Conservation (phyloP, 2,329 filamentous ascomycete genomes). For the Diaporthe aspalathi region DNA sequence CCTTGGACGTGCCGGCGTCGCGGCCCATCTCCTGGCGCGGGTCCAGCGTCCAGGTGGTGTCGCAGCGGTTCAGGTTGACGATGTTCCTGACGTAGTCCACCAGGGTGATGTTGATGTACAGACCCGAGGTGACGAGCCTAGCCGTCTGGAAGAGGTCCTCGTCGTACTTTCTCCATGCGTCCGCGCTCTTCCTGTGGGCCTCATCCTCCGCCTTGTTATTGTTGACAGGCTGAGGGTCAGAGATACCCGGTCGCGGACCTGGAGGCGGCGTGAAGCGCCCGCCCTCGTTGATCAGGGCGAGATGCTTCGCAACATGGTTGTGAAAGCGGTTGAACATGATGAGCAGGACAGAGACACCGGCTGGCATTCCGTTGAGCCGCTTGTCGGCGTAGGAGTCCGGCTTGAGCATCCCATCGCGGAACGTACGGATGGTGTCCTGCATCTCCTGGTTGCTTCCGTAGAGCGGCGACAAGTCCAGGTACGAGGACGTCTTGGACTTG, state of each 20-base stretch:
- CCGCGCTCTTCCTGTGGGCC: slow-evolving; percentile 55
- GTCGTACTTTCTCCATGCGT: slow-evolving; percentile 76
- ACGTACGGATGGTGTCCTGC: slow-evolving; percentile 75
- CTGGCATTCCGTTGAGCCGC: slow-evolving; percentile 76
- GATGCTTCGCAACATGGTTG: slow-evolving; percentile 83
- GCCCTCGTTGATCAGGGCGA: slow-evolving; percentile 88
- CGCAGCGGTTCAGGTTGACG: slow-evolving; percentile 69
- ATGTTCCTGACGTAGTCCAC: slow-evolving; percentile 85
- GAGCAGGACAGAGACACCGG: slow-evolving; percentile 76
- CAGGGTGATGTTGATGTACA: slow-evolving; percentile 84
- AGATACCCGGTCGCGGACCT: slow-evolving; percentile 31
- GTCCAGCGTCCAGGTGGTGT: slow-evolving; percentile 85
- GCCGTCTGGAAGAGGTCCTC: slow-evolving; percentile 85
- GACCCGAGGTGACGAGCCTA: slow-evolving; percentile 76
- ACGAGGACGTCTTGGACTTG: slow-evolving; percentile 75
- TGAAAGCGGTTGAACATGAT: slow-evolving; percentile 89
- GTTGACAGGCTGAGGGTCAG: not conserved
- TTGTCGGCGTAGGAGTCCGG: slow-evolving; percentile 78
- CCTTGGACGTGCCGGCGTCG: slow-evolving; percentile 62
- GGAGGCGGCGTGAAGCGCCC: slow-evolving; percentile 78
- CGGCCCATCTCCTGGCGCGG: slow-evolving; percentile 76
- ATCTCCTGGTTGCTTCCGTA: slow-evolving; percentile 77
- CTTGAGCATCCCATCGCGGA: slow-evolving; percentile 78
- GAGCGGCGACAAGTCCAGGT: slow-evolving; percentile 77
- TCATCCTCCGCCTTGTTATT: slow-evolving; percentile 53